Conservation (phyloP, 2,329 filamentous ascomycete species). For the Plectosphaerella cucumerina region DNA sequence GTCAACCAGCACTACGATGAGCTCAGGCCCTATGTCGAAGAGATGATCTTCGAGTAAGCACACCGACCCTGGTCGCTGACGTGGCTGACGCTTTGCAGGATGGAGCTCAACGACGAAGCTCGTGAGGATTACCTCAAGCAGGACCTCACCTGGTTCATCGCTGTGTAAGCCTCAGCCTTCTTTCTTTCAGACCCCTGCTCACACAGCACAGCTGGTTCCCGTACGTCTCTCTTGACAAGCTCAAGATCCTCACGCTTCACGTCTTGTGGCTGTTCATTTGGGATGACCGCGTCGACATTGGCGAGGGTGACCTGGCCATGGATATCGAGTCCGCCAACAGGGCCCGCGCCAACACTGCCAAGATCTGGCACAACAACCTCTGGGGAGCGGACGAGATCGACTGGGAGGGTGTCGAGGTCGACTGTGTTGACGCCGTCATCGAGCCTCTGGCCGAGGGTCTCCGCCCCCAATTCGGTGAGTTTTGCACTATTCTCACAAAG, state of each 20-base stretch:
- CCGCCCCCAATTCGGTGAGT: too few relatives aligned
- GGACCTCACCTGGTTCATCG: constrained; percentile 20
- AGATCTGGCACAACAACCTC: constrained; percentile 14
- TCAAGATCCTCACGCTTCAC: constrained; percentile 19
- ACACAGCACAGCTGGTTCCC: constrained; percentile 15
- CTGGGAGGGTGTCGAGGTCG: constrained; percentile 2
- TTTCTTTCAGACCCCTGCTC: background rate
- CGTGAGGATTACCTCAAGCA: constrained; percentile 24
- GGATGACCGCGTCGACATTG: constrained; percentile 26
- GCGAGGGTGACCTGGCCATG: constrained; percentile 19
- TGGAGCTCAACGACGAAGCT: constrained; percentile 16
- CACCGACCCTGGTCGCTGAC: too few relatives aligned
- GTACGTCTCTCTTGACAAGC: constrained; percentile 8
- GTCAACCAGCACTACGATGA: too few relatives aligned
- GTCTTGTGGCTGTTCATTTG: constrained; percentile 26
- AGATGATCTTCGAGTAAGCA: too few relatives aligned
- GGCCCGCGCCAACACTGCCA: constrained; percentile 18
- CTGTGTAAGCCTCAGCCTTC: constrained; percentile 2
- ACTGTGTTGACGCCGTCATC: constrained; percentile 19
- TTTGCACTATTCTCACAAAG: background rate
- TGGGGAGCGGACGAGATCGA: background rate
- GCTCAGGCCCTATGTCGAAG: too few relatives aligned
- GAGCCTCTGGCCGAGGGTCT: constrained; percentile 15
- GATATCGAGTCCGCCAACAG: constrained; percentile 19
- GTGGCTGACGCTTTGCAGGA: too few relatives aligned